These are phyloP conservation scores for Sorghum bicolor DNA, from an alignment of 176 grass and related monocot species.

Conservation along the genomic window Sorghum_bicolor_NCBIv3 NC_012876.2:39655501-39656000, in stretches of 20 bases:
- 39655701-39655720: no score
- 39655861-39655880: neutral
- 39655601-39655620: neutral
- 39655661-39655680: neutral
- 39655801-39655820: neutral
- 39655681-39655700: neutral
- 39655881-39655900: neutral
- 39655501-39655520: neutral
- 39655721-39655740: neutral
- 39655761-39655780: neutral
- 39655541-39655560: neutral
- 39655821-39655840: neutral
- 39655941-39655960: neutral
- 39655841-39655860: neutral
- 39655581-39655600: neutral
- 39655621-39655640: neutral
- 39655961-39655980: constrained; percentile 5
- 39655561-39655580: neutral
- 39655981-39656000: neutral
- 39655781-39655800: neutral
- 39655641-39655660: neutral
- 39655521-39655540: neutral
- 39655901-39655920: neutral
- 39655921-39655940: neutral
- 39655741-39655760: no score